Base-by-base conservation (phyloP, 2,329 filamentous ascomycete species). In the Exophiala sideris region DNA sequence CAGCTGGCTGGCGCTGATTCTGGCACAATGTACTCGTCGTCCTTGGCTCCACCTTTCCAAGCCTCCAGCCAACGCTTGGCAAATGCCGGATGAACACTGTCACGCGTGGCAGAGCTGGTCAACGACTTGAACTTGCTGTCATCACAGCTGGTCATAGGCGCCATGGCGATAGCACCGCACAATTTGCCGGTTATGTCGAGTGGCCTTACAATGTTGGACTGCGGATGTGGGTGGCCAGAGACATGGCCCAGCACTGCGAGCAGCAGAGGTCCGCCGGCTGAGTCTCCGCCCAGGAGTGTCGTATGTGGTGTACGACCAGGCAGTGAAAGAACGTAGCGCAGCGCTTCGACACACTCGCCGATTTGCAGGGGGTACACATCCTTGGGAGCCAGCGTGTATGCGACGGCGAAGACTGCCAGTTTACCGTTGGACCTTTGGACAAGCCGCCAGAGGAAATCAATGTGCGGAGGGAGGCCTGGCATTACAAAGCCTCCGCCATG, bases 81-180 rank as follows among this genome's bases (percentile, higher is more conserved):
- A 32, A 32, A 45, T 5, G 12, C 44, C 6, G 35, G 7, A n/a
- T 50, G 49, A 8, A 58, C 45, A 32, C 52, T 40, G 35, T 61
- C 58, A 3, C 41, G 32, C 6, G 51, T 24, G 12, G 20, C 24
- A 16, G 42, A 45, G 33, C 48, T 21, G 11, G 18, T 42, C 48
- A 58, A 56, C 12, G 41, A 50, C n/a, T 47, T 52, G 34, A 55
- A 60, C 14, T 51, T 47, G 2, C 47, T 50, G 1, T 70, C 71
- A 29, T 73, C 70, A 52, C 84, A 77, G 0, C 74, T 73, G 2
- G 75, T 71, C 82, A 83, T 86, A 0, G 83, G 83, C 0, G 76
- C 77, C 51, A 85, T 76, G 7, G 84, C 69, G 6, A 83, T 61
- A 0, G 75, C 73, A 5, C 75, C 80, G 1, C 72, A 20, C 14